A percentile compares a stretch with the other conserved stretches of the same genome.
Evolutionary conservation across 306 rosid species (phyloP).

Genomic region (Rubus idaeus): DNA sequence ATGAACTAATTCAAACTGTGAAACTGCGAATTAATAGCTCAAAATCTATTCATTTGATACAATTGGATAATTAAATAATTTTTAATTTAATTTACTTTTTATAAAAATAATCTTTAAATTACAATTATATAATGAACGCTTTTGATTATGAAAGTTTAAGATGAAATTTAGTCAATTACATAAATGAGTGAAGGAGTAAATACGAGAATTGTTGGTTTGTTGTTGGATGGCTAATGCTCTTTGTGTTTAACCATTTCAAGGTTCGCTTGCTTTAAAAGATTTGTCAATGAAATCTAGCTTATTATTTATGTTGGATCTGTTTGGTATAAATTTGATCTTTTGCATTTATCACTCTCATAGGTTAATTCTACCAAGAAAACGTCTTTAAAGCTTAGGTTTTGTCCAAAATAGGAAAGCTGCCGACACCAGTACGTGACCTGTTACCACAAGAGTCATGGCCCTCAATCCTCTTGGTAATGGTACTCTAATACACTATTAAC

Average conservation of each 20-base stretch:
- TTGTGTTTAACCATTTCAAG: background rate
- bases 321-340: background rate
- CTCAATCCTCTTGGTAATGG: background rate
- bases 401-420: conserved; percentile 9
- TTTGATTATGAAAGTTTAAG: too few species aligned
- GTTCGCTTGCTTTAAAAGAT: background rate
- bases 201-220: background rate
- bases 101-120: too few species aligned
- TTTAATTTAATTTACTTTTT: too few species aligned
- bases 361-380: background rate
- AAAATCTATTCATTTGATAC: too few species aligned
- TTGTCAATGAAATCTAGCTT: background rate
- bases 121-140: too few species aligned
- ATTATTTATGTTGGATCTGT: background rate
- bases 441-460: background rate
- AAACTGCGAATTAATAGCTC: too few species aligned
- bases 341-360: conserved; percentile 6
- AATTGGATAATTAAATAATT: too few species aligned
- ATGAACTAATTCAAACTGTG: too few species aligned
- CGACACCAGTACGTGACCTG: conserved; percentile 17
- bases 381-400: background rate
- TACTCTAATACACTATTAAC: too few species aligned
- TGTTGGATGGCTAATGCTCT: background rate
- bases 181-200: too few species aligned
- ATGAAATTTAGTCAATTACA: too few species aligned